These are phyloP conservation scores for Vishniacozyma victoriae DNA, from an alignment of 768 basidiomycete species.

Conservation along the genomic window DNA sequence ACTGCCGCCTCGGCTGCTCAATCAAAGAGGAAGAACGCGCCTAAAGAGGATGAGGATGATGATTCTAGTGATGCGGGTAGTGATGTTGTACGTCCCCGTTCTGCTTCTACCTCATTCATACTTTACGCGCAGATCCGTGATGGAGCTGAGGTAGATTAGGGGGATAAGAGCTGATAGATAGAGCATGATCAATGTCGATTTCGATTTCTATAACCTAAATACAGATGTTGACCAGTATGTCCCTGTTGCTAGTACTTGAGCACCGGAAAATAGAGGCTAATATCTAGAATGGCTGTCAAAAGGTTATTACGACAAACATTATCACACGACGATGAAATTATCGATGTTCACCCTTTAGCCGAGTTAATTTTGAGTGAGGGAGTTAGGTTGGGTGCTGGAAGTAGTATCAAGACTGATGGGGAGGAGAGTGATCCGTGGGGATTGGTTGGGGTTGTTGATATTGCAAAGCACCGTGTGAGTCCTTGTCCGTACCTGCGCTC, in stretches of 20 bases:
- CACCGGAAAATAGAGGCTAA: background rate
- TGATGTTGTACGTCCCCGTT: constrained; percentile 39
- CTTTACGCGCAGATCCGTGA: background rate
- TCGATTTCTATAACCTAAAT: constrained; percentile 88
- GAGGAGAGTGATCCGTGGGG: constrained; percentile 86
- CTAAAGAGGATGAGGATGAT: constrained; percentile 41
- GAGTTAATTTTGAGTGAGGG: constrained; percentile 69
- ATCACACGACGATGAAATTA: constrained; percentile 69
- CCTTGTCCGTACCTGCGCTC: background rate
- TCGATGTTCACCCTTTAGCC: constrained; percentile 68
- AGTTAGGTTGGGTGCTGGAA: constrained; percentile 57
- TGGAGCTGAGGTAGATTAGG: background rate
- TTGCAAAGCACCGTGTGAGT: constrained; percentile 61
- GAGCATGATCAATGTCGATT: constrained; percentile 75
- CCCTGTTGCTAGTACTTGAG: background rate
- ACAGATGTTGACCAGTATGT: constrained; percentile 70
- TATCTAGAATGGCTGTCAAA: constrained; percentile 53
- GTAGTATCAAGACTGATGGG: constrained; percentile 87
- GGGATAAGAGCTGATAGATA: constrained; percentile 19
- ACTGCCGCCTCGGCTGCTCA: too few species aligned
- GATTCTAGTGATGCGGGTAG: constrained; percentile 33
- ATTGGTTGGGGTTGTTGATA: constrained; percentile 74
- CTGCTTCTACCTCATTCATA: background rate
- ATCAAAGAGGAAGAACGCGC: constrained; percentile 35
- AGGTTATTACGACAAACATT: constrained; percentile 53